These are phyloP conservation scores for Claviceps digitariae DNA, from an alignment of 2,329 filamentous ascomycete genomes.

Conservation along the genomic window DNA sequence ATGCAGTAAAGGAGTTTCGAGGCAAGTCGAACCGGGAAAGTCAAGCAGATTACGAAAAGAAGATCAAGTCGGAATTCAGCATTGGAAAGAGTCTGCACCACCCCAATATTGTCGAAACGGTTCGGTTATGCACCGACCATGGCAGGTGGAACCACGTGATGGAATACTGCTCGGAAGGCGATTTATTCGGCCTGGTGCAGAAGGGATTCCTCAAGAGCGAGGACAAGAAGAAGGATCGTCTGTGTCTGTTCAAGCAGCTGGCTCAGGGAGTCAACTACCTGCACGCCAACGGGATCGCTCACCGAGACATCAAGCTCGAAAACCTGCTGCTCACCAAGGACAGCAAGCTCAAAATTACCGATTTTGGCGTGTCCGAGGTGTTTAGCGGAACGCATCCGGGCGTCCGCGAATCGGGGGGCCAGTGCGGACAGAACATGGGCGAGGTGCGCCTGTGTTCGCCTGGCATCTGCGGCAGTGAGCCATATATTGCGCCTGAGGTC, in stretches of 20 bases:
- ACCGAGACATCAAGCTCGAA: conserved; percentile 83
- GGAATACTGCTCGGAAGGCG: conserved; percentile 78
- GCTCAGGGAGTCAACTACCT: conserved; percentile 71
- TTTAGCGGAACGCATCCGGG: conserved; percentile 75
- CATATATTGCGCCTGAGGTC: conserved; percentile 81
- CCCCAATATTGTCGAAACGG: conserved; percentile 73
- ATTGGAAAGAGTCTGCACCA: conserved; percentile 77
- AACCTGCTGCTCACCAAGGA: conserved; percentile 69
- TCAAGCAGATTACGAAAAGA: conserved; percentile 65
- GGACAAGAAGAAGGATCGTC: conserved; percentile 53
- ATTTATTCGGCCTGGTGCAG: conserved; percentile 62
- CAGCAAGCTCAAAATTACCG: conserved; percentile 78
- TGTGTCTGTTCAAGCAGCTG: conserved; percentile 83
- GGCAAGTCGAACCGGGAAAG: conserved; percentile 56
- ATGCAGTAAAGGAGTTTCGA: conserved; percentile 81
- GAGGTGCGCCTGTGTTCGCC: conserved; percentile 59
- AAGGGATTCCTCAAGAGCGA: conserved; percentile 53
- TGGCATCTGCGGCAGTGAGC: conserved; percentile 72
- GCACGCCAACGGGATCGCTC: conserved; percentile 72
- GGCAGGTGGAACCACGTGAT: conserved; percentile 82
- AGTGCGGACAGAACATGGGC: conserved; percentile 61
- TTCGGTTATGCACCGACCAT: conserved; percentile 61
- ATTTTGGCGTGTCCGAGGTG: conserved; percentile 82
- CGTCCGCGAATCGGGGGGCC: conserved; percentile 54
- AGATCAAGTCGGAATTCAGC: conserved; percentile 83